A percentile compares a stretch with the other conserved stretches of the same genome.
These are phyloP conservation scores for Chaetomidium leptoderma DNA, from an alignment of 495 filamentous ascomycete genomes.

Conservation along the genomic window DNA sequence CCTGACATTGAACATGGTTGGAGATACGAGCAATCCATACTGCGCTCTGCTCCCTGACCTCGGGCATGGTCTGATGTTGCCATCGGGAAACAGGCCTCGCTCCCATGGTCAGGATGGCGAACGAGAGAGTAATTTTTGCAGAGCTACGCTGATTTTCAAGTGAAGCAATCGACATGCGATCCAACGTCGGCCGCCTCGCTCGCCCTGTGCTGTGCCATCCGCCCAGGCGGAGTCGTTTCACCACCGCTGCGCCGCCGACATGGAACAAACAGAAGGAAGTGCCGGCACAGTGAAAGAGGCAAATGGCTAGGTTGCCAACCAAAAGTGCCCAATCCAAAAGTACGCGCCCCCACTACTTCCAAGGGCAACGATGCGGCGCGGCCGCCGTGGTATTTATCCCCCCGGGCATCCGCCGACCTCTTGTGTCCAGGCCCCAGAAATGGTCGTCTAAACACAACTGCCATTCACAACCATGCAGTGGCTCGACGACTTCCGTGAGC, in stretches of 20 bases:
- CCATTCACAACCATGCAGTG: background rate
- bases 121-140: no score
- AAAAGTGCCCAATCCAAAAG: no score
- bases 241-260: background rate
- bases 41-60: no score
- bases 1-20: no score
- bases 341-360: no score
- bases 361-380: background rate
- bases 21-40: no score
- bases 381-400: background rate
- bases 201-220: no score
- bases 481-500: constrained; percentile 1
- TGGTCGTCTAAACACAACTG: background rate
- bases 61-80: no score
- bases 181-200: background rate
- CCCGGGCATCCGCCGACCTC: background rate
- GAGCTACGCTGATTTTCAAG: no score
- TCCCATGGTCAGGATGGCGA: no score
- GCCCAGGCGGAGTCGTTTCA: constrained; percentile 1
- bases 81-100: no score
- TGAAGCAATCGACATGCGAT: no score
- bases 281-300: background rate
- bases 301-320: background rate
- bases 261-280: background rate
- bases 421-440: background rate